Evolutionary conservation across 169 alveolate genomes (phyloP), one percentile per base, ranked within the genome.

Genomic region (Plasmodium coatneyi): DNA sequence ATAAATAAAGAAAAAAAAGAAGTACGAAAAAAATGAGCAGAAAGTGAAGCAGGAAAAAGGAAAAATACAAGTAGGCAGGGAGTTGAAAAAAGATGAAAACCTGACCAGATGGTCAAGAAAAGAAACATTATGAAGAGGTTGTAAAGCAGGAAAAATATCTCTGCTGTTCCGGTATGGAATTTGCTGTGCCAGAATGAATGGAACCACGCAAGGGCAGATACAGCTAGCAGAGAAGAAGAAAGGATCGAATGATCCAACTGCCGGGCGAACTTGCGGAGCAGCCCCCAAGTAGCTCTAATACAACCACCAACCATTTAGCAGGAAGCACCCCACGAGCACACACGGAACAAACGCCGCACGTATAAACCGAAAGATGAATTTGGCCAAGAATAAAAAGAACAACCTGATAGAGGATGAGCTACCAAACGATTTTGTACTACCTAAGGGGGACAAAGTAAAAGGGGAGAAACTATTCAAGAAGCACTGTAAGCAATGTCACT

Each of bases 401-500:
- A 95, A 95, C 89, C 95, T 82, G 70, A 52, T 95, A 78, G 95
- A 95, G 7, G 98, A 96, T 46, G 92, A 80, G 36, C 79, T 90
- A 16, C 83, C 90, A 22, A 39, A 60, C 36, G 93, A 93, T 78
- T 96, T 96, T 80, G 98, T 96, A 60, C 95, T 95, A 49, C 97
- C 98, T 71, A 66, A 86, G 25, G 98, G 98, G 16, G 95, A 95
- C 66, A 96, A 95, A 30, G 92, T 91, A 19, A 84, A 96, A 39
- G 98, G 98, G n/a, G 97, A 96, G 28, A 96, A 96, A 56, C 91
- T 96, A 0, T 96, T 96, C 92, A 96, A 96, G 87, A 96, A 96
- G 71, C 97, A 96, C 84, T 96, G 98, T 93, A 96, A 95, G n/a
- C 98, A 96, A 80, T 96, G 98, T 76, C 98, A 96, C 91, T 96